Conservation (phyloP, 2,329 filamentous ascomycete species). For the Neofusicoccum cordaticola region DNA sequence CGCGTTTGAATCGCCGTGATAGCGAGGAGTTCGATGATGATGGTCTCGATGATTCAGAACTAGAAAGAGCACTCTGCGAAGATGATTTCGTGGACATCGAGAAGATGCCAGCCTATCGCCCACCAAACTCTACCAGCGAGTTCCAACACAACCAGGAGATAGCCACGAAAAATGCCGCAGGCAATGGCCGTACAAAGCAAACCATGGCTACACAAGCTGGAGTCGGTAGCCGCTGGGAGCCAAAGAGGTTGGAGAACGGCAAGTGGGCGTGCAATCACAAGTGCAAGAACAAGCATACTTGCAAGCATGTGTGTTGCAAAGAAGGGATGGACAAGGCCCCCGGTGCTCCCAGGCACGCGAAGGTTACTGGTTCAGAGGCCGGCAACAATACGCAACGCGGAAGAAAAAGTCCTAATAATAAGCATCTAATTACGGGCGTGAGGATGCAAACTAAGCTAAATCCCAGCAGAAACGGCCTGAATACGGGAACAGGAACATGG, state of each 20-base stretch:
- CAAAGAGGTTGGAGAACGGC: constrained; percentile 62
- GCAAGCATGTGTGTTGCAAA: constrained; percentile 71
- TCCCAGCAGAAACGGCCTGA: neutral
- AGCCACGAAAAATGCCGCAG: neutral
- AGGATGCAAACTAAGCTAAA: constrained; percentile 3
- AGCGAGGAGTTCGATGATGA: constrained; percentile 55
- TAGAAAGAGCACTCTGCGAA: constrained; percentile 37
- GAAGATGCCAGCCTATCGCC: constrained; percentile 28
- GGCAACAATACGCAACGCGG: constrained; percentile 10
- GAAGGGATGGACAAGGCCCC: constrained; percentile 66
- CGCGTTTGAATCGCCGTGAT: neutral
- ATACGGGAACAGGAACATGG: neutral
- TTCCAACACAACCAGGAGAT: neutral
- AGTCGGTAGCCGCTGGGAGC: constrained; percentile 29
- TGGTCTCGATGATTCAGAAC: constrained; percentile 52
- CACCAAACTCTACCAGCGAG: neutral
- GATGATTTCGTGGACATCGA: constrained; percentile 45
- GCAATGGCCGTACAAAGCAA: constrained; percentile 13
- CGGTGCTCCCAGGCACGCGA: constrained; percentile 33
- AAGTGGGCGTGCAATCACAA: constrained; percentile 72
- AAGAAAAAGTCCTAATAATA: constrained; percentile 10
- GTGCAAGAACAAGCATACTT: constrained; percentile 62
- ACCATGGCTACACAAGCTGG: constrained; percentile 11
- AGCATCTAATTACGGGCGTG: constrained; percentile 1
- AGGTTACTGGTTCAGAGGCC: neutral